phyloP scores from a whole-genome alignment of 352 stramenopile genomes.

The Pythium diclinum region DNA sequence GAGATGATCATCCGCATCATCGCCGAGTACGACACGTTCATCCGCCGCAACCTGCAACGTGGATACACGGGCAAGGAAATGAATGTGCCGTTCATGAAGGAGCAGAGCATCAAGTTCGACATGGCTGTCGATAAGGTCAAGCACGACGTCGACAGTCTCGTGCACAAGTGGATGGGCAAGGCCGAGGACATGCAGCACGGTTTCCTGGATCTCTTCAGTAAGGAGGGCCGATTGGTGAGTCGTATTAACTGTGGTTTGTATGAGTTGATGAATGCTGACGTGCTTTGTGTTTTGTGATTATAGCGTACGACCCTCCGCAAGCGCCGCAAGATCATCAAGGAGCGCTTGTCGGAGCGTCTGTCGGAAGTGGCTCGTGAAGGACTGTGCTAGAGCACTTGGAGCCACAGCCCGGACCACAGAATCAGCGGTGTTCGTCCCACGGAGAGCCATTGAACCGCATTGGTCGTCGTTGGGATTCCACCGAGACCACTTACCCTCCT shows the following conservation, averaged over 20 bases:
- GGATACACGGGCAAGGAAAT: slow-evolving; percentile 91
- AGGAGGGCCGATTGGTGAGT: slow-evolving; percentile 68
- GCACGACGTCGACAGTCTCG: slow-evolving; percentile 69
- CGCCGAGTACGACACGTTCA: slow-evolving; percentile 91
- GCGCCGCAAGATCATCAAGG: slow-evolving; percentile 81
- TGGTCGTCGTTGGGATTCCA: neutral
- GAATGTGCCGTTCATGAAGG: slow-evolving; percentile 89
- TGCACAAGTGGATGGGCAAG: slow-evolving; percentile 79
- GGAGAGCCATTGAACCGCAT: neutral
- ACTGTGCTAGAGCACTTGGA: slow-evolving; percentile 43
- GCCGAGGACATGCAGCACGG: slow-evolving; percentile 77
- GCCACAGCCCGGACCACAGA: neutral
- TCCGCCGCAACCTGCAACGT: slow-evolving; percentile 84
- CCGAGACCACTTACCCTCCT: neutral
- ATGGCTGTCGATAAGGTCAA: slow-evolving; percentile 84
- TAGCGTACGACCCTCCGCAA: slow-evolving; percentile 74
- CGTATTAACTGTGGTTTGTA: neutral
- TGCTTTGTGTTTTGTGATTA: slow-evolving; percentile 3
- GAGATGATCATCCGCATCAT: slow-evolving; percentile 91
- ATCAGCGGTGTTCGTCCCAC: neutral
- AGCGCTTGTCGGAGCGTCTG: slow-evolving; percentile 61
- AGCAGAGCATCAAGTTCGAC: slow-evolving; percentile 87
- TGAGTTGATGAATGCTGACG: neutral
- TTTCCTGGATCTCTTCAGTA: slow-evolving; percentile 77
- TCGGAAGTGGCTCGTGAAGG: slow-evolving; percentile 77